Evolutionary conservation across 106 monocot genomes (phyloP).

Genomic region (Dendrobium catenatum): DNA sequence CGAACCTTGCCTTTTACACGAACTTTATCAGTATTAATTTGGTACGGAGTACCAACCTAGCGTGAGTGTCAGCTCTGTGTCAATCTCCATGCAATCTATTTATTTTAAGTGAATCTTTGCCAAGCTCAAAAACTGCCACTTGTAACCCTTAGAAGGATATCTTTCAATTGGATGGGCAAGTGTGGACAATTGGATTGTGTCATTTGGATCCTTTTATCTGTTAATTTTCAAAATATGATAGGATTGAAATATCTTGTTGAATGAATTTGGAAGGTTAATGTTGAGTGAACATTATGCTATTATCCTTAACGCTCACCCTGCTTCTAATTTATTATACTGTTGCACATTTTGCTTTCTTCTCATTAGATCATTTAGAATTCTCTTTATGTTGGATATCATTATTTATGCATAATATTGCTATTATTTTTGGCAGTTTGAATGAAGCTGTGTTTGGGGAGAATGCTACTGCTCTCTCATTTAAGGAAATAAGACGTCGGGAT

Average conservation of each 20-base stretch:
- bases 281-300: background rate
- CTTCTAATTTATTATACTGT: background rate
- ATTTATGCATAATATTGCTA: background rate
- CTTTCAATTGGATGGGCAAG: background rate
- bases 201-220: background rate
- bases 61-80: background rate
- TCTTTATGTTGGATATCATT: too few relatives aligned
- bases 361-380: background rate
- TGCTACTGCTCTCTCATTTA: slow-evolving; percentile 77
- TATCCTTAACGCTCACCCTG: background rate
- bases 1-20: too few relatives aligned
- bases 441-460: slow-evolving; percentile 94
- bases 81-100: background rate
- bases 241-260: background rate
- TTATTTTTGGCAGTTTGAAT: slow-evolving; percentile 54
- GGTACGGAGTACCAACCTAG: too few relatives aligned
- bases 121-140: background rate
- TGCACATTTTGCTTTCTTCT: background rate
- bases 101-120: background rate
- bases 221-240: background rate
- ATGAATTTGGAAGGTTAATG: background rate
- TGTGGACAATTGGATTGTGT: background rate
- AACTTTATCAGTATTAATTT: too few relatives aligned
- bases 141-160: background rate
- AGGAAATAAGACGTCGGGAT: slow-evolving; percentile 87